Evolutionary conservation across 1,139 yeast species (phyloP).

Genomic region (Hyphopichia pseudoburtonii): DNA sequence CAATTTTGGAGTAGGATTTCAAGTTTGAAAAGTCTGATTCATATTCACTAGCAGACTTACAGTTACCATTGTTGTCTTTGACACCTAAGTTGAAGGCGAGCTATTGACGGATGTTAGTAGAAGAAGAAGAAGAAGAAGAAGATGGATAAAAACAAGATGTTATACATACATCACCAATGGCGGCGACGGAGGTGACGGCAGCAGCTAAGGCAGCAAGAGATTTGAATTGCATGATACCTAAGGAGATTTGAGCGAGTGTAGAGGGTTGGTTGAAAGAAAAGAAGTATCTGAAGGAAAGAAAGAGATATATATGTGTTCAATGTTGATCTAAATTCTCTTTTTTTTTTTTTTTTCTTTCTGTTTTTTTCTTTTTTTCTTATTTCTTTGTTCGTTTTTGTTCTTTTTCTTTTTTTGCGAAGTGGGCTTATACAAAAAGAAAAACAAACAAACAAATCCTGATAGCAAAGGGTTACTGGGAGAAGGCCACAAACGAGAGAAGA

Average conservation of each 20-base stretch:
- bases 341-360: too few species aligned
- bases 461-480: too few species aligned
- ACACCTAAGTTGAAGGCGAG: conserved; percentile 84
- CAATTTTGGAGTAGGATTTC: conserved; percentile 54
- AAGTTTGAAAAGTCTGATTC: conserved; percentile 59
- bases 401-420: too few species aligned
- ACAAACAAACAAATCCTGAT: too few species aligned
- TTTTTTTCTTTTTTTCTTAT: too few species aligned
- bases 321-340: background rate
- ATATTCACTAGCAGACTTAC: conserved; percentile 72
- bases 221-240: conserved; percentile 37
- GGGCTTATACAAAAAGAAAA: too few species aligned
- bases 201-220: conserved; percentile 39
- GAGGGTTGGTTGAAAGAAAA: background rate
- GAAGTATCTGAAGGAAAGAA: conserved; percentile 2
- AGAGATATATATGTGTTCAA: background rate
- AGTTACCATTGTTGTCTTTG: conserved; percentile 62
- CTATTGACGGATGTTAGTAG: conserved; percentile 24
- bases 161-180: conserved; percentile 46
- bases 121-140: background rate
- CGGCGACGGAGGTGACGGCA: conserved; percentile 35
- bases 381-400: too few species aligned
- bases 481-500: too few species aligned
- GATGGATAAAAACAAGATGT: background rate
- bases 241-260: conserved; percentile 5